Conservation (phyloP, 1,284 basidiomycete genomes). For the Cystobasidium pallidum region DNA sequence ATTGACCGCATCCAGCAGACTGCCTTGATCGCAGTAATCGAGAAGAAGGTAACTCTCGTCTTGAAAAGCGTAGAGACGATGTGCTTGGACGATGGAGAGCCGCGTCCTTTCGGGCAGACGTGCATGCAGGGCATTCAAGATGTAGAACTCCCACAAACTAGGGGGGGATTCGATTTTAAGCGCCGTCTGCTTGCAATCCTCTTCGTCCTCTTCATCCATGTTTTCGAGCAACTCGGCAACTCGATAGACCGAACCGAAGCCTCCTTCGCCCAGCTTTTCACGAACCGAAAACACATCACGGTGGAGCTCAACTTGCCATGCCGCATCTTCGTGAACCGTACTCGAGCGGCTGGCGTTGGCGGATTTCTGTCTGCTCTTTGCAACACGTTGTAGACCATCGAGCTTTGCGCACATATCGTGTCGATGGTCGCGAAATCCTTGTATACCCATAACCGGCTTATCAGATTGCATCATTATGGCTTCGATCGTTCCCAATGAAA, state of each 20-base stretch:
- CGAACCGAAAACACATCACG: conserved; percentile 69
- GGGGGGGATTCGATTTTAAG: conserved; percentile 90
- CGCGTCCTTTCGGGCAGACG: conserved; percentile 65
- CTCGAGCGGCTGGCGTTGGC: conserved; percentile 47
- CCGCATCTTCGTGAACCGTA: conserved; percentile 55
- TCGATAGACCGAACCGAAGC: conserved; percentile 89
- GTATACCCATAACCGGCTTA: conserved; percentile 58
- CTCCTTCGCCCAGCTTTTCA: conserved; percentile 94
- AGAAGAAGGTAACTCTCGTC: conserved; percentile 92
- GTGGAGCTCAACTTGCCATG: conserved; percentile 60
- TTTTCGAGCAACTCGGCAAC: conserved; percentile 59
- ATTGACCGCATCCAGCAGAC: conserved; percentile 90
- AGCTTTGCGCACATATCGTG: conserved; percentile 65
- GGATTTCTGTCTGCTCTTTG: conserved; percentile 57
- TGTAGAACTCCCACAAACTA: conserved; percentile 90
- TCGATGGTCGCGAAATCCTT: conserved; percentile 67
- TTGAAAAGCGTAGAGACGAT: conserved; percentile 70
- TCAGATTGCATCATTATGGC: conserved; percentile 62
- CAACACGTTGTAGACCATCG: conserved; percentile 63
- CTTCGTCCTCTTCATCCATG: conserved; percentile 64
- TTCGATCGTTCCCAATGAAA: conserved; percentile 69
- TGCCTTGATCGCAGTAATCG: conserved; percentile 87
- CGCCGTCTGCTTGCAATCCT: conserved; percentile 69
- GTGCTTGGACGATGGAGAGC: conserved; percentile 70
- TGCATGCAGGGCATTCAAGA: conserved; percentile 75